Percentiles rank a stretch among this genome's conserved stretches.
Conservation (phyloP, 1,284 basidiomycete genomes). For the Ceratobasidium sp. region DNA sequence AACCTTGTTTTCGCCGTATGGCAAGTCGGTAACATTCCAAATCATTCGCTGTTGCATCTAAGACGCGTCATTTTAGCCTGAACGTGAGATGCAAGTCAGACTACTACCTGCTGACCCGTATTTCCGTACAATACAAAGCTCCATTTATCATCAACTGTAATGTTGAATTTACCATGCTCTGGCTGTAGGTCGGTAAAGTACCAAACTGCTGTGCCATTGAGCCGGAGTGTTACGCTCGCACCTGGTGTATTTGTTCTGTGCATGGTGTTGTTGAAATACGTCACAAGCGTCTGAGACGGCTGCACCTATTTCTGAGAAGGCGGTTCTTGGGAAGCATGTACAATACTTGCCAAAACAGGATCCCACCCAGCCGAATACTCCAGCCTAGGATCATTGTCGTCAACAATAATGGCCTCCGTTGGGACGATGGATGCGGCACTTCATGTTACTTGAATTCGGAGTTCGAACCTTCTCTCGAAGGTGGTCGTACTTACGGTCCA, state of each 20-base stretch:
- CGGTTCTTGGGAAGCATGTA: not conserved
- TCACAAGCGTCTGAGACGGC: not conserved
- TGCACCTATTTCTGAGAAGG: not conserved
- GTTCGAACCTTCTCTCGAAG: not conserved
- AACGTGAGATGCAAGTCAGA: not conserved
- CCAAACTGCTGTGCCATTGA: conserved; percentile 16
- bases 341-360: not conserved
- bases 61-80: not conserved
- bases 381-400: not conserved
- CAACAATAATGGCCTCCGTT: not conserved
- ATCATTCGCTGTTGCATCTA: conserved; percentile 12
- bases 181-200: conserved; percentile 15
- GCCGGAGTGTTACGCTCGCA: not conserved
- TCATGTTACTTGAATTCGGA: not conserved
- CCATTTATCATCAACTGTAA: not conserved
- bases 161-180: not conserved
- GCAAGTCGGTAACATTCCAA: not conserved
- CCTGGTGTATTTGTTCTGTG: conserved; percentile 6
- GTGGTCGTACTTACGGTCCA: not conserved
- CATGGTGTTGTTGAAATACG: conserved; percentile 15
- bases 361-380: conserved; percentile 8
- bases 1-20: not conserved
- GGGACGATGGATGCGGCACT: conserved; percentile 9
- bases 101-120: not conserved
- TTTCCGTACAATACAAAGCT: not conserved